These are phyloP conservation scores for Mycena sanguinolenta DNA, from an alignment of 768 basidiomycete species.

Conservation along the genomic window DNA sequence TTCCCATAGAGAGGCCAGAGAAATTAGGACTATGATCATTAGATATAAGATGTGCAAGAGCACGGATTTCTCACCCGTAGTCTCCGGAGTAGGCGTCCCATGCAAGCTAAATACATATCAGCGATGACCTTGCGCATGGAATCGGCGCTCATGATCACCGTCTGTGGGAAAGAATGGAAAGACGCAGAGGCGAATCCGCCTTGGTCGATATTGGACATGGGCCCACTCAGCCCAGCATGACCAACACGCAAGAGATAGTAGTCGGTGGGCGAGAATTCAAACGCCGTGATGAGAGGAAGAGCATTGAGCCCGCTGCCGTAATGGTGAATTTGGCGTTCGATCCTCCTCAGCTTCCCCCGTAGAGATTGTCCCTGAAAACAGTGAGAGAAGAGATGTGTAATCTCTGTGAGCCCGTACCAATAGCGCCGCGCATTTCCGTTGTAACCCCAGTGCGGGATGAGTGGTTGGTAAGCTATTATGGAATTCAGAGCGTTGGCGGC, in stretches of 20 bases:
- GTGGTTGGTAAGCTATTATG: constrained; percentile 68
- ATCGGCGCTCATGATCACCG: constrained; percentile 39
- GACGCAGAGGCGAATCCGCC: constrained; percentile 69
- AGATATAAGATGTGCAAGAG: not conserved
- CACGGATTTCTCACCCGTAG: constrained; percentile 53
- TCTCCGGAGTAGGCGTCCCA: constrained; percentile 73
- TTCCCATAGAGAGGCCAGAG: constrained; percentile 66
- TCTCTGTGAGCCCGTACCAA: constrained; percentile 53
- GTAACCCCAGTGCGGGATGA: constrained; percentile 71
- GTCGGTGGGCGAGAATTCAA: constrained; percentile 61
- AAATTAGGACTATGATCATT: constrained; percentile 57
- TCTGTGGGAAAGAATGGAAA: constrained; percentile 71
- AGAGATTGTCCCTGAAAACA: constrained; percentile 64
- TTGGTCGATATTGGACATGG: constrained; percentile 67
- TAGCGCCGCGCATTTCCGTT: constrained; percentile 71
- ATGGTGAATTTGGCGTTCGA: constrained; percentile 71
- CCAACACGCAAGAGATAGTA: constrained; percentile 67
- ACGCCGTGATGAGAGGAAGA: constrained; percentile 63
- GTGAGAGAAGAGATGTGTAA: not conserved
- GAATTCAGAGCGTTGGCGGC: constrained; percentile 67
- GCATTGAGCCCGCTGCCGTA: constrained; percentile 71
- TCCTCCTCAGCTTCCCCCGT: constrained; percentile 68
- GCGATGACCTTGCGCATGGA: not conserved
- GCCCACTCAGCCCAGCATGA: constrained; percentile 64
- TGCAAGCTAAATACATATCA: constrained; percentile 45